Evolutionary conservation across 768 basidiomycete species (phyloP).

Genomic region (Suillus americanus): DNA sequence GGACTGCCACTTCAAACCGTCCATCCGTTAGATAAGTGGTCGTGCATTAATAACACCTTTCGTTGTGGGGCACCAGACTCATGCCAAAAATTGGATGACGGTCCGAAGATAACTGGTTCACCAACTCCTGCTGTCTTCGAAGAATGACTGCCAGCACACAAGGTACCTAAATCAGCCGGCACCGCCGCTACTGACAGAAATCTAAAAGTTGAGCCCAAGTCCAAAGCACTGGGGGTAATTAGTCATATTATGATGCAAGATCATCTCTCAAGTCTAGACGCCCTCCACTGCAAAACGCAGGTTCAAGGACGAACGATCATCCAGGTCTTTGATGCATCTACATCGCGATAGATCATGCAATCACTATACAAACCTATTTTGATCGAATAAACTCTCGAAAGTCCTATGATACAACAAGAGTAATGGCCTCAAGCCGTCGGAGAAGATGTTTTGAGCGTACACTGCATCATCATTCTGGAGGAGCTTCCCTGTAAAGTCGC

Average conservation of each 20-base stretch:
- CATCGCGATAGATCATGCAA: background rate
- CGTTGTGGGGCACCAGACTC: background rate
- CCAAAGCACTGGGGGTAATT: background rate
- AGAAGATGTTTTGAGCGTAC: background rate
- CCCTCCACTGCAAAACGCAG: background rate
- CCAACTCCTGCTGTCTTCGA: background rate
- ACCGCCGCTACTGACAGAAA: background rate
- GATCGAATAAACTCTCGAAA: background rate
- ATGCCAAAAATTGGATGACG: background rate
- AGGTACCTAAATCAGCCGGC: background rate
- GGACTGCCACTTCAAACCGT: background rate
- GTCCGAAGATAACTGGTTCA: background rate
- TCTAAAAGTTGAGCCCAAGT: background rate
- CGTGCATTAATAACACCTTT: background rate
- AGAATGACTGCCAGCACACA: background rate
- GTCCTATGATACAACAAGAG: constrained; percentile 3
- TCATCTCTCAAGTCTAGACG: background rate
- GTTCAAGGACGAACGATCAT: background rate
- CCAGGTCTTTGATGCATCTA: background rate
- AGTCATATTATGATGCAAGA: background rate
- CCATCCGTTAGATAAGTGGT: background rate
- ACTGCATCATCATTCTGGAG: constrained; percentile 40
- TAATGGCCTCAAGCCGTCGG: background rate
- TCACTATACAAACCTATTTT: background rate
- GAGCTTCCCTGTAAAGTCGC: constrained; percentile 70